Evolutionary conservation across 805 yeast species (phyloP).

Genomic region (Metschnikowia arizonensis): DNA sequence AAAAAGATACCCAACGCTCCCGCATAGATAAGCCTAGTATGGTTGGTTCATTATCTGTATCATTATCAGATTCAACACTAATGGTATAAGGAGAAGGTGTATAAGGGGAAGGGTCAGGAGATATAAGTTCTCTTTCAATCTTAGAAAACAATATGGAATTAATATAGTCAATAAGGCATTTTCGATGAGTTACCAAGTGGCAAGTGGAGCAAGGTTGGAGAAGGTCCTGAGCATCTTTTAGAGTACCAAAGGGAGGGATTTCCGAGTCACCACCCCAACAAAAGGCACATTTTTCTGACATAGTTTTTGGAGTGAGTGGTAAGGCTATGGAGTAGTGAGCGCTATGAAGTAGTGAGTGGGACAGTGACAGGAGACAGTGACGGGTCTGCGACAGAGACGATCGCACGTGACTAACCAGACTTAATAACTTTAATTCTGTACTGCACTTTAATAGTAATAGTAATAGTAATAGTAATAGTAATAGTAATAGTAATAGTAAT

Average conservation of each 20-base stretch:
- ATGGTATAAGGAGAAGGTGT: not conserved
- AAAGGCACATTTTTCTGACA: slow-evolving; percentile 28
- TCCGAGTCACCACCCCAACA: slow-evolving; percentile 40
- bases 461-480: too few relatives aligned
- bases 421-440: too few relatives aligned
- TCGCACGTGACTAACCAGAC: too few relatives aligned
- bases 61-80: not conserved
- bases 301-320: too few relatives aligned
- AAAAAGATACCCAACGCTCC: slow-evolving; percentile 4
- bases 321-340: too few relatives aligned
- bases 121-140: not conserved
- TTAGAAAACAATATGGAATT: slow-evolving; percentile 28
- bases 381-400: too few relatives aligned
- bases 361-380: too few relatives aligned
- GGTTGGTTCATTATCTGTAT: slow-evolving; percentile 4
- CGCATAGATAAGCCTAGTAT: slow-evolving; percentile 2
- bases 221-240: slow-evolving; percentile 34
- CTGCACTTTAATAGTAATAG: too few relatives aligned
- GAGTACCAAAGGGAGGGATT: slow-evolving; percentile 36
- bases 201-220: slow-evolving; percentile 39
- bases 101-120: not conserved
- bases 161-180: slow-evolving; percentile 41
- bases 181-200: slow-evolving; percentile 32
- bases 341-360: too few relatives aligned
- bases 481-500: too few relatives aligned